Conservation (phyloP, 2,329 filamentous ascomycete species). For the Cordyceps farinosa region DNA sequence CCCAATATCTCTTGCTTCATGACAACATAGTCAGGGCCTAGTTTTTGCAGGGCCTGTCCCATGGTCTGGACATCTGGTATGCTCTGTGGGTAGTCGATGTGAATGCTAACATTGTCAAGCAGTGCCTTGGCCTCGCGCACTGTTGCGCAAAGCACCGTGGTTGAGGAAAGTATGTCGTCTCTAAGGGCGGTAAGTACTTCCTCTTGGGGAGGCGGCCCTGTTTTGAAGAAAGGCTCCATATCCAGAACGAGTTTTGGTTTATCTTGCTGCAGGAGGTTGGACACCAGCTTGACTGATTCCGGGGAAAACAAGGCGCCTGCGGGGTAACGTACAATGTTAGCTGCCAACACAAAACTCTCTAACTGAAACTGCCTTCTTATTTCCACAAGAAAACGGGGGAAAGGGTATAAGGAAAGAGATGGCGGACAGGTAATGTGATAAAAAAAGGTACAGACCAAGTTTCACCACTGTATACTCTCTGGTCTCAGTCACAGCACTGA, state of each 20-base stretch:
- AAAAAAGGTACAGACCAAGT: neutral
- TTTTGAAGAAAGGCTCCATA: slow-evolving; percentile 17
- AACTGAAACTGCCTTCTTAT: neutral
- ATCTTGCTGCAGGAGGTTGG: slow-evolving; percentile 7
- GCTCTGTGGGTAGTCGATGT: slow-evolving; percentile 10
- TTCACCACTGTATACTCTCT: neutral
- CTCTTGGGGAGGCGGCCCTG: slow-evolving; percentile 2
- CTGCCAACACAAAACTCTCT: neutral
- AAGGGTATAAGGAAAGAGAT: neutral
- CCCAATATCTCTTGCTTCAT: slow-evolving; percentile 14
- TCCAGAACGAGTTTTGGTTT: slow-evolving; percentile 7
- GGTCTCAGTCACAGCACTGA: neutral
- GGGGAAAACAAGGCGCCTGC: slow-evolving; percentile 5
- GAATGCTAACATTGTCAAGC: slow-evolving; percentile 4
- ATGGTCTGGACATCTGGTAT: slow-evolving; percentile 8
- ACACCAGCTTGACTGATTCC: slow-evolving; percentile 5
- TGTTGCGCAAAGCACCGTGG: slow-evolving; percentile 10
- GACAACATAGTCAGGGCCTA: slow-evolving; percentile 15
- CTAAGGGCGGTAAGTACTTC: slow-evolving; percentile 8
- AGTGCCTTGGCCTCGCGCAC: slow-evolving; percentile 16
- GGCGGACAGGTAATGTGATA: neutral
- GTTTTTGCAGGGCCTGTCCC: slow-evolving; percentile 6
- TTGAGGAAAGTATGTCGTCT: slow-evolving; percentile 13
- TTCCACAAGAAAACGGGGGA: neutral
- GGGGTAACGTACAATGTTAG: neutral